Evolutionary conservation across 73 alveolate species (phyloP), one percentile per base, ranked within the genome.

Genomic region (Paramecium biaurelia): DNA sequence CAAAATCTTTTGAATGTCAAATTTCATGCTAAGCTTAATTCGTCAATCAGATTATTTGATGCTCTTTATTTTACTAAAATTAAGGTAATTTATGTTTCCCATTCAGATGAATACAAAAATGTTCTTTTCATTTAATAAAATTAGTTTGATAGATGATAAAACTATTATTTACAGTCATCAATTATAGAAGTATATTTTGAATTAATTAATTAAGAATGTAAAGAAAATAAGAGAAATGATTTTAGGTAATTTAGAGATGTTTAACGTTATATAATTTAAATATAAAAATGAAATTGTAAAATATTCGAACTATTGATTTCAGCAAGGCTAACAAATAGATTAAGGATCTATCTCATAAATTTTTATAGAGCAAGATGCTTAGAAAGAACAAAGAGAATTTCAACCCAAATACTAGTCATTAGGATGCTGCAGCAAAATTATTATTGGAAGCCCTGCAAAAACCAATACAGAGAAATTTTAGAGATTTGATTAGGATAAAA

Each of bases 311-410:
- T 30, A 63, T 63, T 32, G 84, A 63, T 63, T 63, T 63, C 47
- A 63, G 84, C 84, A 63, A 63, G 24, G 84, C 84, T 7, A 63
- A 63, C 45, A 63, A 63, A 63, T 32, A 63, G 84, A 63, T 63
- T 23, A 63, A 63, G 45, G 84, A 63, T 63, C 47, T 63, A 26
- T 63, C 84, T 63, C 84, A 63, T 32, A 63, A 63, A 63, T 63
- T 63, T 63, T 20, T 63, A 14, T 12, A 63, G 45, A 63, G 84
- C 21, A 63, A 63, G 45, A 63, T 63, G 84, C 84, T 63, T 23
- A 26, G 84, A 14, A 63, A 63, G 84, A 63, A 79, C 56, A 79
- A 79, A n/a, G 90, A 79, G 56, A 79, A 79, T 45, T 79, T 21
- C 6, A 79, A 45, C 26, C 47, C 70, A 21, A 79, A 79, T 79